phyloP scores from a whole-genome alignment of 495 filamentous ascomycete species.

The Sabuloglossum arenarium region DNA sequence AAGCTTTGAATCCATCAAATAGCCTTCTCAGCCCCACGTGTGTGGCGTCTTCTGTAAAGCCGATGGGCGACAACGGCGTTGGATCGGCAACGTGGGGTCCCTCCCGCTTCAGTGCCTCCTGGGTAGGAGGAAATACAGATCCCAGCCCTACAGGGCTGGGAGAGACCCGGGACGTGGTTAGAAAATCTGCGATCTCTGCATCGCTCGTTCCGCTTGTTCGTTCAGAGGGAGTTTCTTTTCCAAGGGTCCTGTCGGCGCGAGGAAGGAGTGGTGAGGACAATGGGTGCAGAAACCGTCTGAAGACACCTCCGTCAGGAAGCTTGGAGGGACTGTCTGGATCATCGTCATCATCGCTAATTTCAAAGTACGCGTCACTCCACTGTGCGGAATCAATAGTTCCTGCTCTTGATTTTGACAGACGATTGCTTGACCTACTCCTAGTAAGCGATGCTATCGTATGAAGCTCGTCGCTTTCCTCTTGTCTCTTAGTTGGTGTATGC shows the following conservation, averaged over 20 bases:
- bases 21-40: not conserved
- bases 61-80: not conserved
- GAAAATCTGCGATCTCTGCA: not conserved
- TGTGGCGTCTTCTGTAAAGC: not conserved
- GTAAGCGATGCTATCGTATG: not conserved
- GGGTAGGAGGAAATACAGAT: not conserved
- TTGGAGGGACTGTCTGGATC: not conserved
- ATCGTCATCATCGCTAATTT: slow-evolving; percentile 4
- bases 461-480: not conserved
- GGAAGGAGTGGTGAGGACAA: not conserved
- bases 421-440: not conserved
- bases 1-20: not conserved
- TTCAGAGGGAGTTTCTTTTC: not conserved
- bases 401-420: not conserved
- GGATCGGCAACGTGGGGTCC: not conserved
- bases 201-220: not conserved
- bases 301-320: not conserved
- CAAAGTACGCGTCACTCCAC: slow-evolving; percentile 4
- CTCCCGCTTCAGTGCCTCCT: not conserved
- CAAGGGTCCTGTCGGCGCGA: not conserved
- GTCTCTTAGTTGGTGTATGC: not conserved
- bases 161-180: not conserved
- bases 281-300: not conserved
- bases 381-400: slow-evolving; percentile 1
- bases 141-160: not conserved